These are phyloP conservation scores for Talaromyces marneffei DNA, from an alignment of 2,329 filamentous ascomycete genomes.

Conservation along the genomic window DNA sequence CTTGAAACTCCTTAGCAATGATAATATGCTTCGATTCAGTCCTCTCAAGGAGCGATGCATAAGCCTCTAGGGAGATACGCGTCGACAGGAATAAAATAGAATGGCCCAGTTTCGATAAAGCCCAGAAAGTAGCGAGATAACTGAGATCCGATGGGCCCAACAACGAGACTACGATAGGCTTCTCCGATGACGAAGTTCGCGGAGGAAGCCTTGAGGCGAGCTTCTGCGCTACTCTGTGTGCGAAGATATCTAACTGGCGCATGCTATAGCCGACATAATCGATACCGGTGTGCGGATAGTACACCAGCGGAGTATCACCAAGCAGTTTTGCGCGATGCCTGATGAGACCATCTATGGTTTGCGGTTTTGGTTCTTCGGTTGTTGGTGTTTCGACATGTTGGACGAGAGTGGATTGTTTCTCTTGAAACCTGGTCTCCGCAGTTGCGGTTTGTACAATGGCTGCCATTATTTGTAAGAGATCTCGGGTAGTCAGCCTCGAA, in stretches of 20 bases:
- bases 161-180: slow-evolving; percentile 42
- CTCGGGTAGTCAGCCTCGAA: no score
- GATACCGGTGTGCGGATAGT: slow-evolving; percentile 42
- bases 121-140: slow-evolving; percentile 51
- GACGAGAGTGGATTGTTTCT: background rate
- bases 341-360: slow-evolving; percentile 38
- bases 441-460: background rate
- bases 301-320: slow-evolving; percentile 35
- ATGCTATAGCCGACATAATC: slow-evolving; percentile 46
- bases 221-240: slow-evolving; percentile 27
- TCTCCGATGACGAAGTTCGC: slow-evolving; percentile 23
- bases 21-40: slow-evolving; percentile 36
- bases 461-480: background rate
- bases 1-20: slow-evolving; percentile 23
- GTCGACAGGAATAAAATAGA: slow-evolving; percentile 52
- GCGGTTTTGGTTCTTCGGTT: slow-evolving; percentile 13
- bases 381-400: slow-evolving; percentile 2
- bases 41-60: slow-evolving; percentile 43
- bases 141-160: slow-evolving; percentile 51
- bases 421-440: background rate
- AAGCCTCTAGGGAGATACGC: slow-evolving; percentile 48
- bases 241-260: slow-evolving; percentile 39
- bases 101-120: slow-evolving; percentile 51
- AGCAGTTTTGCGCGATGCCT: slow-evolving; percentile 32
- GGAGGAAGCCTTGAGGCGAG: slow-evolving; percentile 20